Base-by-base conservation (phyloP, 352 stramenopile genomes). In the Phytopythium aichiense region DNA sequence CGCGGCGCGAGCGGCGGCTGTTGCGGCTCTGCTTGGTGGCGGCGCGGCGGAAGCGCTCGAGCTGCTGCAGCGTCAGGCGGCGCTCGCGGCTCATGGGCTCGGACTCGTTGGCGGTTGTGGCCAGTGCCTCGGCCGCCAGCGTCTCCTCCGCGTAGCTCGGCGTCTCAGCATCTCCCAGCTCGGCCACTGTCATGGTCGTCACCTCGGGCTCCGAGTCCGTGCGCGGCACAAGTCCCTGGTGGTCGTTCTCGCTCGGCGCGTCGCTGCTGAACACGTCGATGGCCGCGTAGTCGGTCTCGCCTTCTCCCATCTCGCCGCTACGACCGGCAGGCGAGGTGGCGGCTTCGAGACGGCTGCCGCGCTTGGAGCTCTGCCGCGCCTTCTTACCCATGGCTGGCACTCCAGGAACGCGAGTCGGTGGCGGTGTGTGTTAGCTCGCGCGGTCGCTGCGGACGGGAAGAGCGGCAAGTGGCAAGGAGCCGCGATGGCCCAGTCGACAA, bases 11-110 rank as follows among this genome's bases (percentile, higher is more conserved):
- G 2, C 59, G 62, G 18, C 49, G 50, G 20, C 66, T 38, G 55
- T 56, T 58, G 31, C 66, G 58, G 20, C 60, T 65, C 37, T 61
- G 42, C 38, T 71, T 76, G 40, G 66, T 71, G 66, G 76, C 72
- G 7, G 68, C 69, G 18, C 65, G 61, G 23, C 68, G 72, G 58
- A 72, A 79, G 16, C 72, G 65, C n/a, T 79, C 72, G 30, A 76
- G 28, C 31, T 79, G 72, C 31, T 74, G 72, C 37, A 76, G 61
- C 22, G 66, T 69, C n/a, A 79, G 58, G 18, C 72, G 68, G 13
- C 67, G 68, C 28, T 79, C 72, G 16, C 69, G 73, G 4, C 63
- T 70, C 69, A 73, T 74, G 45, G 62, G 23, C 20, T 31, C 18
- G 11, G 40, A 46, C 40, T 20, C 42, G 42, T 16, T 38, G 6